Percentiles rank a stretch among this genome's conserved stretches.
Conservation (phyloP, 148 eudicot genomes). For the Persicaria tinctoria region DNA sequence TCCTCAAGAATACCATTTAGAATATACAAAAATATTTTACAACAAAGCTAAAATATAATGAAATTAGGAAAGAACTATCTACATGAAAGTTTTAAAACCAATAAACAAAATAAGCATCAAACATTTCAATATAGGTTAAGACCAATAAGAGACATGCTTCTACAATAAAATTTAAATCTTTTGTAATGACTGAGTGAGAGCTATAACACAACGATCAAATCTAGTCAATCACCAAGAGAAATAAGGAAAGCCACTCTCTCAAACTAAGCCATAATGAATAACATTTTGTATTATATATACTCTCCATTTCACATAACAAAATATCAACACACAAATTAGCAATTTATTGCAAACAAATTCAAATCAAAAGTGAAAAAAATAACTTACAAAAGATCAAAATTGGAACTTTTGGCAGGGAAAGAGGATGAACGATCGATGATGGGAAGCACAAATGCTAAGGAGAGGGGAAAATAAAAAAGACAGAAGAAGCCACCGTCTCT, state of each 20-base stretch:
- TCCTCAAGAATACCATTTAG: too few species aligned
- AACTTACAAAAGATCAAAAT: background rate
- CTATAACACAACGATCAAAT: too few species aligned
- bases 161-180: too few species aligned
- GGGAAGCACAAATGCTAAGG: background rate
- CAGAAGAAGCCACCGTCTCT: slow-evolving; percentile 10
- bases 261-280: too few species aligned
- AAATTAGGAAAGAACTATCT: background rate
- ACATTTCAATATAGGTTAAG: background rate
- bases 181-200: too few species aligned
- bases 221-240: too few species aligned
- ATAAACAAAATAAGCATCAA: background rate
- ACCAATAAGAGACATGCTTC: background rate
- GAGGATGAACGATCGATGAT: background rate
- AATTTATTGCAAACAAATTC: too few species aligned
- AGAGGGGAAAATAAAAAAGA: background rate
- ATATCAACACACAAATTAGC: too few species aligned
- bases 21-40: too few species aligned
- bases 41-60: background rate
- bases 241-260: too few species aligned
- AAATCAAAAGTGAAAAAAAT: background rate
- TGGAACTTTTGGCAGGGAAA: background rate
- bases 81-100: background rate
- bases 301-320: too few species aligned
- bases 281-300: too few species aligned